These are phyloP conservation scores for Deinandra increscens DNA, from an alignment of 129 eudicot genomes.

Conservation along the genomic window DNA sequence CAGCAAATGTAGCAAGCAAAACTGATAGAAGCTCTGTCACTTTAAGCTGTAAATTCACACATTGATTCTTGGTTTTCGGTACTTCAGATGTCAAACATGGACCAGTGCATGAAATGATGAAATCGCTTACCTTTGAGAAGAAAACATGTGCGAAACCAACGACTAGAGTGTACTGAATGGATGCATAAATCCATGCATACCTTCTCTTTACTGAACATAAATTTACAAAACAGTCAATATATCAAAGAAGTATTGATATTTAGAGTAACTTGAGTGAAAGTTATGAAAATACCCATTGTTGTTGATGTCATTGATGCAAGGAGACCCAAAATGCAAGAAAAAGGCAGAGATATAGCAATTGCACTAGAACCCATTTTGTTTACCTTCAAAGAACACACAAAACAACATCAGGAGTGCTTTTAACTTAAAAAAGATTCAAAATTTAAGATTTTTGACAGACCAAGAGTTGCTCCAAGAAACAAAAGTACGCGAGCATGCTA, in stretches of 20 bases:
- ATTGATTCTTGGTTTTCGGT: background rate
- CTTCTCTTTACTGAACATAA: slow-evolving; percentile 54
- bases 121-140: slow-evolving; percentile 34
- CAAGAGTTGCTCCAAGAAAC: slow-evolving; percentile 96
- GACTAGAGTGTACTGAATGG: slow-evolving; percentile 66
- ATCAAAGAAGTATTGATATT: background rate
- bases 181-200: slow-evolving; percentile 85
- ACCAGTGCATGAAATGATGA: background rate
- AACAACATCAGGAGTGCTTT: background rate
- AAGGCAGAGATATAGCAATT: slow-evolving; percentile 90
- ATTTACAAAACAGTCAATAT: slow-evolving; percentile 17
- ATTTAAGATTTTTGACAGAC: background rate
- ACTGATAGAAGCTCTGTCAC: no score
- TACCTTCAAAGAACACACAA: slow-evolving; percentile 41
- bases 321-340: slow-evolving; percentile 95
- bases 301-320: slow-evolving; percentile 97
- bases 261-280: background rate
- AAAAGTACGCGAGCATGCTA: slow-evolving; percentile 96
- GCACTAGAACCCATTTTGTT: slow-evolving; percentile 73
- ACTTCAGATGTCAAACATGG: background rate
- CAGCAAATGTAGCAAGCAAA: no score
- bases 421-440: background rate
- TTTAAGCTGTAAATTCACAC: no score
- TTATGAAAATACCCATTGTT: slow-evolving; percentile 74
- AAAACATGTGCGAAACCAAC: slow-evolving; percentile 79